Evolutionary conservation across 345 rosid genomes (phyloP), one percentile per base, ranked within the genome.

Genomic region (Odontarrhena argentea): DNA sequence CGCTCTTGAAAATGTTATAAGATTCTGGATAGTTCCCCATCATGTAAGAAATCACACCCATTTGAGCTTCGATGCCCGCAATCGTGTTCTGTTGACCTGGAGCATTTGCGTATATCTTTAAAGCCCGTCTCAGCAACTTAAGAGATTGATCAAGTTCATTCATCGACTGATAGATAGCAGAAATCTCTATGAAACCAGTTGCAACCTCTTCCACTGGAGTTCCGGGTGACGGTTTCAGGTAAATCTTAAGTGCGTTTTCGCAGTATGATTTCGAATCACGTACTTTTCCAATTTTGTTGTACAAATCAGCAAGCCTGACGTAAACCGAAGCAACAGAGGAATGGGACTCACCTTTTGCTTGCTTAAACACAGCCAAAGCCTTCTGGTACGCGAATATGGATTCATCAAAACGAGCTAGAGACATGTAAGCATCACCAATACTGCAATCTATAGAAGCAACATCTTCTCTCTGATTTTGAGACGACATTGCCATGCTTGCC

Each of bases 51-150:
- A 93, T 81, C 68, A 88, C 97, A 51, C 99, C 99, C 78, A 93
- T 85, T 78, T 88, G 96, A 11, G 96, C 91, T 75, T 90, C 99
- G 9, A 88, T 85, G 60, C 97, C 99, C 15, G 97, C 96, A 59
- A 85, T 55, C 12, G 89, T 85, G 65, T 84, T 82, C 52, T 82
- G 96, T 57, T 87, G 91, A 14, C 97, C 92, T 5, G 84, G 96
- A 22, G 85, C 70, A 26, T 79, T 77, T 0, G 75, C 77, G 28
- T 80, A 87, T 18, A 86, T 68, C 78, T 84, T 86, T 68, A 84
- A 73, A 1, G 97, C 96, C 47, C 84, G 79, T 61, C 82, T 85
- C 7, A 94, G 84, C 54, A 91, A 38, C 82, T 79, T 91, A 12
- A 91, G 75, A 11, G 95, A 80, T 26, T 60, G 85, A 10, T 87